These are phyloP conservation scores for Pyrrhoderma lamaoense DNA, from an alignment of 1,284 basidiomycete species.

Conservation along the genomic window DNA sequence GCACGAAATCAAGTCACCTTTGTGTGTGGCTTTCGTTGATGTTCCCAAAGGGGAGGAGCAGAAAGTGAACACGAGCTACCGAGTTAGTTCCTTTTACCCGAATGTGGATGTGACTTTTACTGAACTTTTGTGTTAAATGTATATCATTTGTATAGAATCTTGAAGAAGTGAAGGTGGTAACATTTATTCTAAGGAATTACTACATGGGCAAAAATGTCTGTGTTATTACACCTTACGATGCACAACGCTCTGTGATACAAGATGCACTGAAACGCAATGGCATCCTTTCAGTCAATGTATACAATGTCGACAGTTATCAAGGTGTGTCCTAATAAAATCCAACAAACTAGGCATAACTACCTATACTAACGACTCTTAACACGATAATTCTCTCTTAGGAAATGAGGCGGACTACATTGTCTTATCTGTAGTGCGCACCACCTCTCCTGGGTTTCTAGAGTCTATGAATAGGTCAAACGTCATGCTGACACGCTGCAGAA, in stretches of 20 bases:
- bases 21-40: conserved; percentile 39
- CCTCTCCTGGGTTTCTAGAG: conserved; percentile 34
- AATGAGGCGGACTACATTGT: conserved; percentile 39
- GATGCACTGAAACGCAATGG: conserved; percentile 30
- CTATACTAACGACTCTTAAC: background rate
- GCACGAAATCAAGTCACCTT: conserved; percentile 26
- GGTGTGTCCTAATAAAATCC: conserved; percentile 24
- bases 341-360: background rate
- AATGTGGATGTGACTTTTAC: no score
- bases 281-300: conserved; percentile 38
- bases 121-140: no score
- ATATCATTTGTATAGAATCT: no score
- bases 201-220: conserved; percentile 32
- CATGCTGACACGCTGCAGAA: conserved; percentile 39
- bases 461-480: conserved; percentile 38
- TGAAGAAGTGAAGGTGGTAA: conserved; percentile 32
- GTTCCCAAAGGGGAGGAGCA: conserved; percentile 32
- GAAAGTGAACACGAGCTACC: conserved; percentile 35
- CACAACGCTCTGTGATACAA: conserved; percentile 40
- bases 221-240: conserved; percentile 52
- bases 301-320: conserved; percentile 49
- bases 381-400: conserved; percentile 24
- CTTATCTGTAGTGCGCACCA: conserved; percentile 37
- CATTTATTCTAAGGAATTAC: conserved; percentile 36
- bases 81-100: conserved; percentile 32